These are phyloP conservation scores for Candida suzukii DNA, from an alignment of 805 yeast species.

Conservation along the genomic window DNA sequence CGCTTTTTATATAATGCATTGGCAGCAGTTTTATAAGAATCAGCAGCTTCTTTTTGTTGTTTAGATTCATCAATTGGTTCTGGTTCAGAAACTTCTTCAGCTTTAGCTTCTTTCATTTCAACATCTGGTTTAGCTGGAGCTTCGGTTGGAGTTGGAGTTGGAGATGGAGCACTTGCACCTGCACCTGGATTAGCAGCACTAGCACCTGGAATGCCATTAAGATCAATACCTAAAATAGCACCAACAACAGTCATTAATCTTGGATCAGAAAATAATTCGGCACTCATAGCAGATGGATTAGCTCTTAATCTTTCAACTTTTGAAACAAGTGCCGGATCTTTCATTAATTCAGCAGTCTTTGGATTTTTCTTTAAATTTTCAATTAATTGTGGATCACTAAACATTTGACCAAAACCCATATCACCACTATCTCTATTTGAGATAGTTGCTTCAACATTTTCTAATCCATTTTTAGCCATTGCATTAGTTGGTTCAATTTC, in stretches of 20 bases:
- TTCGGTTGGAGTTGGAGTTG: background rate
- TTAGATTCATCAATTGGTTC: constrained; percentile 11
- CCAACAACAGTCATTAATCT: constrained; percentile 86
- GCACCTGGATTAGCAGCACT: constrained; percentile 12
- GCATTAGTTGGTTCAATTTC: constrained; percentile 75
- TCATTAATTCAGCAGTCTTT: constrained; percentile 77
- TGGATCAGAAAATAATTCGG: constrained; percentile 70
- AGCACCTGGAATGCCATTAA: constrained; percentile 31
- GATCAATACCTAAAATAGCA: constrained; percentile 75
- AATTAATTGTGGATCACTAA: constrained; percentile 73
- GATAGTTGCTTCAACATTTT: constrained; percentile 59
- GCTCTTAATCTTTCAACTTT: constrained; percentile 54
- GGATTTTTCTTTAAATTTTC: constrained; percentile 76
- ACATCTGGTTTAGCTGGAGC: constrained; percentile 16
- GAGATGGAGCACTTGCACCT: constrained; percentile 16
- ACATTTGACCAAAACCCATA: constrained; percentile 69
- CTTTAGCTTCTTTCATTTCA: constrained; percentile 30
- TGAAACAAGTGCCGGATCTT: constrained; percentile 76
- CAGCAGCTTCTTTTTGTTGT: constrained; percentile 47
- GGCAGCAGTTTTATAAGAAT: constrained; percentile 74
- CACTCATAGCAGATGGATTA: constrained; percentile 71
- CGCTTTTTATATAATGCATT: constrained; percentile 79
- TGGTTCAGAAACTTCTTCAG: constrained; percentile 25
- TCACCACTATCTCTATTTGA: constrained; percentile 37
- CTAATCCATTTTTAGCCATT: constrained; percentile 80